Evolutionary conservation across 2,329 filamentous ascomycete genomes (phyloP).

Genomic region (Akanthomyces lecanii): DNA sequence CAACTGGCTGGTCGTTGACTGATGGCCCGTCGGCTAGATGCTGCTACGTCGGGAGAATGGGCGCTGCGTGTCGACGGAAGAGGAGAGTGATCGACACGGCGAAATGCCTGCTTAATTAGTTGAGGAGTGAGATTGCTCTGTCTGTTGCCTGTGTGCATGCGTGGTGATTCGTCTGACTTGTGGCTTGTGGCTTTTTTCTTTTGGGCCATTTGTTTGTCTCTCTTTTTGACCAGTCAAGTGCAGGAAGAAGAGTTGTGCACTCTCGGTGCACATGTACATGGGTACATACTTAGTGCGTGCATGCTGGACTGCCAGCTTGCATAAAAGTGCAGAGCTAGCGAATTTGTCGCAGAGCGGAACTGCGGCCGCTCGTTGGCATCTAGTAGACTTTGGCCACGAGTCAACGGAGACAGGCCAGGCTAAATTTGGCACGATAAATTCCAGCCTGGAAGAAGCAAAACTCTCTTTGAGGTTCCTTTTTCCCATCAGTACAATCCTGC

Average conservation of each 20-base stretch:
- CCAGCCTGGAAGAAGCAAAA: neutral
- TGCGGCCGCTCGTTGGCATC: neutral
- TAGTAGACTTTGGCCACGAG: neutral
- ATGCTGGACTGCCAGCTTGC: neutral
- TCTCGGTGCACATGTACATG: too few species aligned
- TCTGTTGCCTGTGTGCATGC: too few species aligned
- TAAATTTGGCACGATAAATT: slow-evolving; percentile 5
- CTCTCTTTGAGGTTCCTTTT: neutral
- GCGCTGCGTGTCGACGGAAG: neutral
- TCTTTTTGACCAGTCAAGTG: slow-evolving; percentile 7
- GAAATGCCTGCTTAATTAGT: neutral
- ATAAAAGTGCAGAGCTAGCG: neutral
- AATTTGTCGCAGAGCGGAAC: slow-evolving; percentile 4
- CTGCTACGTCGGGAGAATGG: neutral
- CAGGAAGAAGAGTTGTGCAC: neutral
- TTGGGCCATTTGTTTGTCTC: neutral
- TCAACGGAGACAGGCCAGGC: slow-evolving; percentile 10
- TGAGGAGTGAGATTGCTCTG: neutral
- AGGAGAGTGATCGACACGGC: neutral
- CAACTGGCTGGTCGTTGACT: neutral
- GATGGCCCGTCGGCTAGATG: neutral
- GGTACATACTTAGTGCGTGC: too few species aligned
- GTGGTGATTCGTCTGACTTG: neutral
- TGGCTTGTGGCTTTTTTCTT: neutral
- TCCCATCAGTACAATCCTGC: neutral